Evolutionary conservation across 2,329 filamentous ascomycete species (phyloP).

Genomic region (Paracorniculantispora psalliotae): DNA sequence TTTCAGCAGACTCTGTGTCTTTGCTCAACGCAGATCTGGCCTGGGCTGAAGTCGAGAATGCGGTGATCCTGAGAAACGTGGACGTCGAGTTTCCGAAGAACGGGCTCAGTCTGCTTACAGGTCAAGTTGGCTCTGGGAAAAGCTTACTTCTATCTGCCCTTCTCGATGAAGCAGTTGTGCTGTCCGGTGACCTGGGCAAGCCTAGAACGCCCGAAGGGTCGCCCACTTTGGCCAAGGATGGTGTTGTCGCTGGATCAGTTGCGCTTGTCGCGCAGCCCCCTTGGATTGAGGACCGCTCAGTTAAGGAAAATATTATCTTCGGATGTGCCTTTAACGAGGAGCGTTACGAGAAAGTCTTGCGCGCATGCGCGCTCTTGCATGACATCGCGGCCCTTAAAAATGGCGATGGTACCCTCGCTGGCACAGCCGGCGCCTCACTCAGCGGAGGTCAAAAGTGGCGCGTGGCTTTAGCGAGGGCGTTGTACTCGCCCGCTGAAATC

Average conservation of each 20-base stretch:
- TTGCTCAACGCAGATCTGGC: constrained; percentile 8
- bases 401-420: constrained; percentile 67
- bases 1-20: not conserved
- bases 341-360: constrained; percentile 61
- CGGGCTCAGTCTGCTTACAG: constrained; percentile 62
- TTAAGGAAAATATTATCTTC: constrained; percentile 67
- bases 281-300: constrained; percentile 71
- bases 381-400: constrained; percentile 66
- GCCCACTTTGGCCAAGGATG: constrained; percentile 39
- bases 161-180: constrained; percentile 63
- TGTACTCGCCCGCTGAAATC: constrained; percentile 67
- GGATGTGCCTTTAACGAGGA: constrained; percentile 58
- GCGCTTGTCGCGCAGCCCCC: constrained; percentile 69
- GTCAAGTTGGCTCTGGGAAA: constrained; percentile 67
- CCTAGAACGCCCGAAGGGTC: constrained; percentile 57
- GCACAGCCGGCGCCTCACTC: constrained; percentile 70
- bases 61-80: constrained; percentile 53
- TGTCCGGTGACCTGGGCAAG: constrained; percentile 40
- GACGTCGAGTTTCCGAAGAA: constrained; percentile 57
- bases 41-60: constrained; percentile 31
- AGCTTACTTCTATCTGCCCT: constrained; percentile 63
- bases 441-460: constrained; percentile 73
- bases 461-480: constrained; percentile 64
- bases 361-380: constrained; percentile 62
- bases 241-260: constrained; percentile 34